A percentile compares a stretch with the other conserved stretches of the same genome.
These are phyloP conservation scores for Lagerstroemia speciosa DNA, from an alignment of 345 rosid species.

Conservation along the genomic window DNA sequence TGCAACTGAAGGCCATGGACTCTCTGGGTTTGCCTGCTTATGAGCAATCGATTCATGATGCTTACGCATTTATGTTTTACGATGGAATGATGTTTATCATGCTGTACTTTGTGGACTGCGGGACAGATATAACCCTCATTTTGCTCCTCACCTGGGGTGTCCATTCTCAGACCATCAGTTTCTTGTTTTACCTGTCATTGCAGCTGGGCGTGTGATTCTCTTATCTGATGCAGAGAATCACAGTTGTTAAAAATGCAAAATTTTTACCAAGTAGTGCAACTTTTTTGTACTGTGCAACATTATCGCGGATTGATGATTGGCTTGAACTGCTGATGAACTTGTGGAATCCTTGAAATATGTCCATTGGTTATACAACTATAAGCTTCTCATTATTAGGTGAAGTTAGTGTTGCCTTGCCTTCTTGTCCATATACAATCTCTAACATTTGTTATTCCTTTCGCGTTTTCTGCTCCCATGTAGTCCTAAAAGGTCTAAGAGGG, in stretches of 20 bases:
- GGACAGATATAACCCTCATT: not conserved
- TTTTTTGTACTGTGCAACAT: not conserved
- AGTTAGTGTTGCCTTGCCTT: not conserved
- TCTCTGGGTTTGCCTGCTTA: not conserved
- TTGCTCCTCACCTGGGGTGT: not conserved
- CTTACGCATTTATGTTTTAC: not conserved
- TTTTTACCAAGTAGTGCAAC: too few species aligned
- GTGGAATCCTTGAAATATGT: not conserved
- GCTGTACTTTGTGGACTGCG: not conserved
- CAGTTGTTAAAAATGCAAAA: not conserved
- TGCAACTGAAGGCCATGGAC: not conserved
- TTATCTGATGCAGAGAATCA: not conserved
- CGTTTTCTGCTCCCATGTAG: slow-evolving; percentile 21
- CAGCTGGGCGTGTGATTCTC: not conserved
- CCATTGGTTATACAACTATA: too few species aligned
- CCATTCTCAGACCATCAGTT: not conserved
- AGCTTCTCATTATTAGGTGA: too few species aligned
- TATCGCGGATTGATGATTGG: not conserved
- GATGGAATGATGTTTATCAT: not conserved
- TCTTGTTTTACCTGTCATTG: not conserved
- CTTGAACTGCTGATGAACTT: not conserved
- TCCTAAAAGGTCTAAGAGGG: slow-evolving; percentile 78
- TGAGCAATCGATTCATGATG: not conserved
- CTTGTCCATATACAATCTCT: not conserved
- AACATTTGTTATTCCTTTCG: not conserved